Base-by-base conservation (phyloP, 106 monocot genomes). In the Dioscorea zingiberensis region DNA sequence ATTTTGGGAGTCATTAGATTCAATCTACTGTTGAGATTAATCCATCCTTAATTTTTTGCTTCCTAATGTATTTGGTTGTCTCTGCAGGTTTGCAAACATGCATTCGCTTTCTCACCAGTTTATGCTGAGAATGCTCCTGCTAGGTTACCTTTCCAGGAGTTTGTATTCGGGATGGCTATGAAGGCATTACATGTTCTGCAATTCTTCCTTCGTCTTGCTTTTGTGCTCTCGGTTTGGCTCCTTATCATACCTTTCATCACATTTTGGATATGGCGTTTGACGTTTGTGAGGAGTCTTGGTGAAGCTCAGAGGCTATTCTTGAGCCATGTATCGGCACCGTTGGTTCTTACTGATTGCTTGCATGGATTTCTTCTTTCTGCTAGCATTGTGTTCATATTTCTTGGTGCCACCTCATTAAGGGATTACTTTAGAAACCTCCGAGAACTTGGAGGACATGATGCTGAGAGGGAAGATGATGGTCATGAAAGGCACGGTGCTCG, bases 151-250 rank as follows among this genome's bases (percentile, higher is more conserved):
- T 86, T 93, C 62, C 85, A 84, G 72, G 98, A 98, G 64, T 93
- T 98, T 74, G 59, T 98, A 11, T 53, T 93, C 72, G 98, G 98
- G 25, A 89, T 93, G 82, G 84, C 79, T 24, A 89, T 93, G 85
- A 98, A 98, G 77, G 76, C 82, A 60, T 98, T 76, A 46, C 89
- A 89, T 66, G 93, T 98, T 55, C 60, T 98, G 44, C 98, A 98
- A 47, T 93, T 98, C 62, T 83, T 93, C 66, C 76, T 98, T 14
- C 85, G 98, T 0, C 89, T 98, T 62, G 86, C 82, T 55, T 98
- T 98, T 64, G 98, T 98, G 48, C 89, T 98, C 47, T 98, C 98
- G 53, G 93, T 98, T 54, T 98, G 98, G 98, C 93, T 98, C 64
- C 79, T 98, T 30, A 89, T 98, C 65, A 98, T 98, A 74, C 98